phyloP scores from a whole-genome alignment of 2,329 filamentous ascomycete species.

The Aspergillus candidus region DNA sequence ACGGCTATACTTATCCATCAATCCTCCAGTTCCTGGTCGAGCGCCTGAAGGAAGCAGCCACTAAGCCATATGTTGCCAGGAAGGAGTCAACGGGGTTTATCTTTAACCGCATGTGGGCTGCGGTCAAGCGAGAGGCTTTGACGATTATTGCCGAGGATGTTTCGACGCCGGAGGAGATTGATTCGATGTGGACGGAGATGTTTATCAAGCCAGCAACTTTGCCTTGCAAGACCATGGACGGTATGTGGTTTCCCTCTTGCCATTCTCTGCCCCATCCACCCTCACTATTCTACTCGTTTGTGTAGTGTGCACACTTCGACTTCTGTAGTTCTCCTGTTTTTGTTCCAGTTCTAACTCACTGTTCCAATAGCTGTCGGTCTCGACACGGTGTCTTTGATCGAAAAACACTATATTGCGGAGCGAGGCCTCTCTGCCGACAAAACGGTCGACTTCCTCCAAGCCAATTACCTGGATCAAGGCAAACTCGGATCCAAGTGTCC shows the following conservation, averaged over 20 bases:
- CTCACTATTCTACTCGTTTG: too few species aligned
- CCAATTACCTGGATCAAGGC: constrained; percentile 43
- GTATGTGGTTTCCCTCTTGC: constrained; percentile 12
- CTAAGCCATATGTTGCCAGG: constrained; percentile 38
- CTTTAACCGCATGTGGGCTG: constrained; percentile 54
- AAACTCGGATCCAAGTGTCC: constrained; percentile 43
- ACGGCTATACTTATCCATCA: constrained; percentile 37
- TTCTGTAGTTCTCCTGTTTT: too few species aligned
- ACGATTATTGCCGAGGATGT: constrained; percentile 48
- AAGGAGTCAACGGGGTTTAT: constrained; percentile 50
- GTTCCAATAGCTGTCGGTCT: constrained; percentile 38
- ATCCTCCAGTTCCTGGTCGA: constrained; percentile 45
- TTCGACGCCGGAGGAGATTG: constrained; percentile 45
- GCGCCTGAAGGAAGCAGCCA: constrained; percentile 36
- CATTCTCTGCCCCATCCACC: background rate
- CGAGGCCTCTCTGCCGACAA: constrained; percentile 37
- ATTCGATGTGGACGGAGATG: constrained; percentile 41
- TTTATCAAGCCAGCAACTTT: constrained; percentile 27
- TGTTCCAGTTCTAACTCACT: too few species aligned
- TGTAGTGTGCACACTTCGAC: too few species aligned
- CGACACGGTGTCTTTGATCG: constrained; percentile 50
- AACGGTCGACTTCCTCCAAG: constrained; percentile 43
- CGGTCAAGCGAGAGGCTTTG: constrained; percentile 49
- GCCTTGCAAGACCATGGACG: constrained; percentile 44
- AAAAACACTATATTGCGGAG: constrained; percentile 49